Evolutionary conservation across 805 yeast species (phyloP).

Genomic region (Wickerhamomyces alni): DNA sequence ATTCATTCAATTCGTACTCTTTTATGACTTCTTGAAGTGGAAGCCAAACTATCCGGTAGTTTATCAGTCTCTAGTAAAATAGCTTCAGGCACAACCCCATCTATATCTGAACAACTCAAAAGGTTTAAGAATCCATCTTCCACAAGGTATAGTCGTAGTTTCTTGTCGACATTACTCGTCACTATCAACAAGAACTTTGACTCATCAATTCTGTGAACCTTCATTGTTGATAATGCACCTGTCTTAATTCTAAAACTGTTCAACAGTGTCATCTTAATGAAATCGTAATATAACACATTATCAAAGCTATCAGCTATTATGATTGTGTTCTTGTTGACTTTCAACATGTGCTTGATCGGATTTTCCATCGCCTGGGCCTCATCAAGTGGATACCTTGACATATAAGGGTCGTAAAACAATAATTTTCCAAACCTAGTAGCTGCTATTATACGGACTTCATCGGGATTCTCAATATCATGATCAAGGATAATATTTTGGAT

Average conservation of each 20-base stretch:
- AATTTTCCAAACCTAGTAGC: slow-evolving; percentile 21
- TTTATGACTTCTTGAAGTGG: neutral
- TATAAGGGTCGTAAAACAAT: slow-evolving; percentile 11
- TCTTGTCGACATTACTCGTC: slow-evolving; percentile 11
- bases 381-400: slow-evolving; percentile 19
- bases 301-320: slow-evolving; percentile 19
- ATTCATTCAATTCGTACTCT: neutral
- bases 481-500: slow-evolving; percentile 15
- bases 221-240: slow-evolving; percentile 18
- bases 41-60: neutral
- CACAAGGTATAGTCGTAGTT: slow-evolving; percentile 7
- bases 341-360: slow-evolving; percentile 14
- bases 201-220: slow-evolving; percentile 1
- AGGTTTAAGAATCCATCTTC: slow-evolving; percentile 10
- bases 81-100: slow-evolving; percentile 6
- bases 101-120: slow-evolving; percentile 3
- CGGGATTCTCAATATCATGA: neutral
- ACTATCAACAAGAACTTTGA: slow-evolving; percentile 7
- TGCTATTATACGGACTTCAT: slow-evolving; percentile 13
- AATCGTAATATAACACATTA: slow-evolving; percentile 12
- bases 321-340: slow-evolving; percentile 3
- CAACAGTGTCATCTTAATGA: slow-evolving; percentile 3
- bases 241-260: slow-evolving; percentile 13
- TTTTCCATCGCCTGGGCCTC: slow-evolving; percentile 17
- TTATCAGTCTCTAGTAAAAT: slow-evolving; percentile 2